These are phyloP conservation scores for Termitomyces sp. DNA, from an alignment of 768 basidiomycete genomes.

Conservation along the genomic window DNA sequence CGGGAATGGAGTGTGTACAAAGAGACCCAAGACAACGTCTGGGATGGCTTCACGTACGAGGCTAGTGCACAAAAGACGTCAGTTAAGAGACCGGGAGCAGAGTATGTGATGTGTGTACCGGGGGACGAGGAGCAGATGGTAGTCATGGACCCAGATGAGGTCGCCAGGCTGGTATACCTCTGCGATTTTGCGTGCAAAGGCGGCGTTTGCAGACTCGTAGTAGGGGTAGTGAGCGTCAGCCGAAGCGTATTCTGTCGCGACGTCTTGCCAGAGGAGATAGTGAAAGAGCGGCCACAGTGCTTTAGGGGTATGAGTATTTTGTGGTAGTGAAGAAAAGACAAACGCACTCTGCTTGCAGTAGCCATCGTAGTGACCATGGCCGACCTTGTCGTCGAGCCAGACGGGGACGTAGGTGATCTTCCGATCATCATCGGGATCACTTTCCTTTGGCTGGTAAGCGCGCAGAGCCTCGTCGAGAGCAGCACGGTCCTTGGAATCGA, in stretches of 20 bases:
- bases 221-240: slow-evolving; percentile 82
- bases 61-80: slow-evolving; percentile 25
- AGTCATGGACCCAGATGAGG: slow-evolving; percentile 93
- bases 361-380: slow-evolving; percentile 93
- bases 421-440: slow-evolving; percentile 52
- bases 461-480: slow-evolving; percentile 66
- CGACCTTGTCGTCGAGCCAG: slow-evolving; percentile 86
- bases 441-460: slow-evolving; percentile 59
- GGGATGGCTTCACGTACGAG: slow-evolving; percentile 73
- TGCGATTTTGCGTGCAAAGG: slow-evolving; percentile 73
- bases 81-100: slow-evolving; percentile 1
- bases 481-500: slow-evolving; percentile 62
- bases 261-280: slow-evolving; percentile 97
- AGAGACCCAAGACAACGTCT: slow-evolving; percentile 79
- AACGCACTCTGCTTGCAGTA: slow-evolving; percentile 97
- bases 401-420: slow-evolving; percentile 83
- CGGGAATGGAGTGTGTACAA: slow-evolving; percentile 98
- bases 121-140: slow-evolving; percentile 91
- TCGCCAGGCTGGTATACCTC: slow-evolving; percentile 86
- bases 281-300: slow-evolving; percentile 98
- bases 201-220: slow-evolving; percentile 80
- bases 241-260: slow-evolving; percentile 83
- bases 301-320: slow-evolving; percentile 26
- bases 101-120: slow-evolving; percentile 30
- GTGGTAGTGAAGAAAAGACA: slow-evolving; percentile 28